Percentiles rank a stretch among this genome's conserved stretches.
Evolutionary conservation across 257 asterid species (phyloP).

Genomic region (Solanum neorickii): DNA sequence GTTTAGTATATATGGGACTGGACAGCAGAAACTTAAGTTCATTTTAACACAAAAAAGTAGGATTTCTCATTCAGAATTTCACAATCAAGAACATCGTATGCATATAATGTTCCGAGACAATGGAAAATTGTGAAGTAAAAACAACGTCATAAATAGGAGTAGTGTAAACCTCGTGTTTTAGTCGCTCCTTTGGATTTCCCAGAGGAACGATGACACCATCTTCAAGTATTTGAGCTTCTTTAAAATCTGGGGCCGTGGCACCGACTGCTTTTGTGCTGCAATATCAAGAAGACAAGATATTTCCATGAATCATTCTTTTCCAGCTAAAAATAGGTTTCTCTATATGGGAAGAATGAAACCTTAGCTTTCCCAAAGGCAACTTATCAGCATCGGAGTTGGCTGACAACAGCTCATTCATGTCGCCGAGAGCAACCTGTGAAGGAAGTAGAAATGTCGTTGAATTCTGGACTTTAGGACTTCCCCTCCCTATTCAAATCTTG

Average conservation of each 20-base stretch:
- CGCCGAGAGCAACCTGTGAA: neutral
- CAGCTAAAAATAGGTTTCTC: too few species aligned
- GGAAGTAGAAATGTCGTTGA: neutral
- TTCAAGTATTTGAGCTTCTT: constrained; percentile 49
- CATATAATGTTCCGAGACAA: neutral
- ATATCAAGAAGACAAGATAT: neutral
- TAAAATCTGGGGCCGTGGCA: constrained; percentile 50
- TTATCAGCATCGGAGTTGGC: neutral
- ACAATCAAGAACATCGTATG: neutral
- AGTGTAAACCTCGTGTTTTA: constrained; percentile 25
- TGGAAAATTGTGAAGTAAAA: neutral
- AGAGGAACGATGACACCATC: constrained; percentile 71
- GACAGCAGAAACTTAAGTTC: neutral
- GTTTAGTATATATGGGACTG: neutral
- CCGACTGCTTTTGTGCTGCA: constrained; percentile 93
- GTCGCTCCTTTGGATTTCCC: constrained; percentile 60
- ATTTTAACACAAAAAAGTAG: neutral
- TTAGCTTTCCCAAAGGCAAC: constrained; percentile 48
- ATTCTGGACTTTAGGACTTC: neutral
- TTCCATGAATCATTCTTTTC: neutral
- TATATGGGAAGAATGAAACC: constrained; percentile 22
- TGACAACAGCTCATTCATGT: neutral
- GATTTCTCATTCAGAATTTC: neutral
- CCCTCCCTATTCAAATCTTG: neutral
- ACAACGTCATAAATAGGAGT: neutral